These are phyloP conservation scores for Hypoxylon sp. DNA, from an alignment of 2,329 filamentous ascomycete genomes.

Conservation along the genomic window DNA sequence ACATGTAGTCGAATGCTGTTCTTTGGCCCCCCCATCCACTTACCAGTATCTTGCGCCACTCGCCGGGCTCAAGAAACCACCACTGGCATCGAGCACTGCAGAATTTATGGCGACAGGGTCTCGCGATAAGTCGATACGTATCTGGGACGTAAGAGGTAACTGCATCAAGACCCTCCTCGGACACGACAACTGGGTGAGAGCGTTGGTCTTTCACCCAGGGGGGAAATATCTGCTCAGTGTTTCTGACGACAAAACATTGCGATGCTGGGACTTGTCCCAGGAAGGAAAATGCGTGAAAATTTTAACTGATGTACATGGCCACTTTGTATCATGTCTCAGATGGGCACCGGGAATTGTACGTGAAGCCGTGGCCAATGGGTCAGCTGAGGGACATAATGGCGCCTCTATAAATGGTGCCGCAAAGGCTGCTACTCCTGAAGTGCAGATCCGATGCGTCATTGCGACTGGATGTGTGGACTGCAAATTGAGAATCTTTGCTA, in stretches of 20 bases:
- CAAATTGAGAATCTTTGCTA: constrained; percentile 84
- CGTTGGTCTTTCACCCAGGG: constrained; percentile 88
- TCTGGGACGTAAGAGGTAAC: constrained; percentile 90
- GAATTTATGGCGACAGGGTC: constrained; percentile 93
- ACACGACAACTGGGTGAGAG: constrained; percentile 95
- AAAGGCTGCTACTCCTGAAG: constrained; percentile 63
- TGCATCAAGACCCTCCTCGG: constrained; percentile 87
- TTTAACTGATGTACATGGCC: constrained; percentile 81
- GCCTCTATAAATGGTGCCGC: constrained; percentile 64
- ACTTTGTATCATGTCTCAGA: constrained; percentile 87
- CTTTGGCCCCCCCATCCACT: constrained; percentile 83
- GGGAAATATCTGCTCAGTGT: constrained; percentile 91
- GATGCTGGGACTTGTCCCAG: constrained; percentile 94
- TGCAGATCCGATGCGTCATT: constrained; percentile 85
- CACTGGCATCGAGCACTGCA: constrained; percentile 78
- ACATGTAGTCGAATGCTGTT: constrained; percentile 87
- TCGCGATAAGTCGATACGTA: constrained; percentile 88
- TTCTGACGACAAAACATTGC: constrained; percentile 89
- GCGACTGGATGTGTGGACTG: constrained; percentile 89
- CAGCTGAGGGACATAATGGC: constrained; percentile 59
- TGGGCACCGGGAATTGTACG: constrained; percentile 87
- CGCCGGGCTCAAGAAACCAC: constrained; percentile 86
- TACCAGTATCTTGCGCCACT: constrained; percentile 84
- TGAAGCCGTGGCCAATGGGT: constrained; percentile 64
- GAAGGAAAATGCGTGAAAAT: constrained; percentile 92